phyloP scores from a whole-genome alignment of 2,329 filamentous ascomycete genomes.

The Aspergillus vadensis region DNA sequence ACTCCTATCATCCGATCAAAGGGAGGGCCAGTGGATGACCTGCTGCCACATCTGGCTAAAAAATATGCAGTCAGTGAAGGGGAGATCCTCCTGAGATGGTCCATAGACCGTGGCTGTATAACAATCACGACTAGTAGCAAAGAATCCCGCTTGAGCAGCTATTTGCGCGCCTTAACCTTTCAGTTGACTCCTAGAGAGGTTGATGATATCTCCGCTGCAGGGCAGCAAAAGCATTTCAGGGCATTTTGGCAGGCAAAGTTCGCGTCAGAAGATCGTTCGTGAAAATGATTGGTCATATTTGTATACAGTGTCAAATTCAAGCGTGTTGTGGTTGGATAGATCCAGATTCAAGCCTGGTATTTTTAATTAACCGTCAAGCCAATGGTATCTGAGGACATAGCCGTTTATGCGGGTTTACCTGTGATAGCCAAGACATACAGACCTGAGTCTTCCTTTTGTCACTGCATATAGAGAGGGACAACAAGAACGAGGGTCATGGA shows the following conservation, averaged over 20 bases:
- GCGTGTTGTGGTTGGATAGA: neutral
- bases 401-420: neutral
- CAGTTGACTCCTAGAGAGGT: conserved; percentile 62
- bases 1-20: conserved; percentile 57
- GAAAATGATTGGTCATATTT: neutral
- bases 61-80: conserved; percentile 63
- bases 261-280: conserved; percentile 46
- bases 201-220: conserved; percentile 52
- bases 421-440: no score
- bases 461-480: no score
- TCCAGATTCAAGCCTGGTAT: neutral
- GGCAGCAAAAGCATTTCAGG: conserved; percentile 53
- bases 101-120: conserved; percentile 61
- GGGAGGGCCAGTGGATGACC: conserved; percentile 57
- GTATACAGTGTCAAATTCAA: neutral
- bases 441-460: no score
- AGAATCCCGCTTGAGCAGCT: conserved; percentile 61
- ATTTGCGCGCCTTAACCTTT: conserved; percentile 58
- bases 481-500: no score
- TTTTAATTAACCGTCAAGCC: neutral
- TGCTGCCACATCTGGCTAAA: conserved; percentile 55
- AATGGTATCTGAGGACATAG: neutral
- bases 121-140: conserved; percentile 63
- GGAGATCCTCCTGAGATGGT: conserved; percentile 62
- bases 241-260: conserved; percentile 56